Evolutionary conservation across 2,329 filamentous ascomycete species (phyloP).

Genomic region (Nectriaceae sp.): DNA sequence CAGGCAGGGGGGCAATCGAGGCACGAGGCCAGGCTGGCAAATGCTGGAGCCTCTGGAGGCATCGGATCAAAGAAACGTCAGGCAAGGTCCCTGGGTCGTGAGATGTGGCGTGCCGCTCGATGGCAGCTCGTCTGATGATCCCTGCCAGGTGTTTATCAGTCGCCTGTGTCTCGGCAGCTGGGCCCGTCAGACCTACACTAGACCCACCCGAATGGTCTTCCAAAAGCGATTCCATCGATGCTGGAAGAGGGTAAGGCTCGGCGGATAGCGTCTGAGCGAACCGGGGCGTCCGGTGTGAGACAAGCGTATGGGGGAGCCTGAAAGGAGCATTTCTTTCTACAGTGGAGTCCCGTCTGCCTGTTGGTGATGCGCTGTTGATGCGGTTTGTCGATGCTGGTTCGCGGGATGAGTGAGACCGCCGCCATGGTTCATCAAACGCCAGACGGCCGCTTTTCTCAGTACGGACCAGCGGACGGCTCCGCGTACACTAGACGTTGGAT

Average conservation of each 20-base stretch:
- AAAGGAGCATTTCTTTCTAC: not conserved
- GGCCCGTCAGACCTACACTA: slow-evolving; percentile 15
- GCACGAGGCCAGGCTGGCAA: slow-evolving; percentile 27
- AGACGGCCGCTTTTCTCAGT: slow-evolving; percentile 19
- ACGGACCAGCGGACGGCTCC: slow-evolving; percentile 17
- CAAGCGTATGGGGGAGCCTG: too few species aligned
- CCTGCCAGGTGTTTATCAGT: slow-evolving; percentile 28
- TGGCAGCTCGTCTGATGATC: slow-evolving; percentile 31
- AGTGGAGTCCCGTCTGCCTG: not conserved
- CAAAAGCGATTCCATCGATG: slow-evolving; percentile 3
- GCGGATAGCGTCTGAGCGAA: not conserved
- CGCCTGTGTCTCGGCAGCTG: slow-evolving; percentile 22
- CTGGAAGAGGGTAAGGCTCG: not conserved
- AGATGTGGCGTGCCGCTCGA: slow-evolving; percentile 29
- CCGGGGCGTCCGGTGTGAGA: not conserved
- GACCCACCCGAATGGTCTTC: slow-evolving; percentile 7
- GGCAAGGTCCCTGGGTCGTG: slow-evolving; percentile 23
- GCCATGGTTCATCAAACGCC: slow-evolving; percentile 16
- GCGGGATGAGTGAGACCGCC: slow-evolving; percentile 3
- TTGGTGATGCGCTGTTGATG: too few species aligned
- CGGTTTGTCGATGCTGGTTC: slow-evolving; percentile 7
- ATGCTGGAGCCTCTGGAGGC: slow-evolving; percentile 12
- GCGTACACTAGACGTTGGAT: too few species aligned
- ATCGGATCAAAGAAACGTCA: slow-evolving; percentile 23
- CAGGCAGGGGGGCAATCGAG: slow-evolving; percentile 5